Evolutionary conservation across 371 early-diverging fungal genomes (phyloP).

Genomic region (Synchytrium microbalum): DNA sequence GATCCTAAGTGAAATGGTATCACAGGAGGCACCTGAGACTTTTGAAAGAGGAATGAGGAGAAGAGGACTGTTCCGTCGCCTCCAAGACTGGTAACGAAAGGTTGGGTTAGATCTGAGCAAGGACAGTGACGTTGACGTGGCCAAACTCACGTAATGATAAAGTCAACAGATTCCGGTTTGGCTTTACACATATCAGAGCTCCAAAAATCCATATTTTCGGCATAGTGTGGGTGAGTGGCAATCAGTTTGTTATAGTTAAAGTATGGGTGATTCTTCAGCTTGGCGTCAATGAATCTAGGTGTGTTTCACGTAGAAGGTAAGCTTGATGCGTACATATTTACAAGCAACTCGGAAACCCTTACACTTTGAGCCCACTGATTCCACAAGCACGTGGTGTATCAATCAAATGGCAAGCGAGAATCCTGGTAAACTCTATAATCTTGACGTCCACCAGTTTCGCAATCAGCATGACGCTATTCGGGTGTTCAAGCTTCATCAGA

Average conservation of each 20-base stretch:
- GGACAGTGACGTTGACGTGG: neutral
- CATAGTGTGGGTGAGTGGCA: slow-evolving; percentile 17
- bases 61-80: slow-evolving; percentile 7
- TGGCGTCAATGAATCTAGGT: slow-evolving; percentile 22
- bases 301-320: too few relatives aligned
- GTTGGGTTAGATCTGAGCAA: neutral
- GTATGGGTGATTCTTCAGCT: slow-evolving; percentile 17
- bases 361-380: neutral
- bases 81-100: slow-evolving; percentile 15
- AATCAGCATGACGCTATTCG: slow-evolving; percentile 26
- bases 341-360: neutral
- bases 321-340: neutral
- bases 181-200: slow-evolving; percentile 15
- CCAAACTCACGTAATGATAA: neutral
- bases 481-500: slow-evolving; percentile 21
- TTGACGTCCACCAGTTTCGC: slow-evolving; percentile 19
- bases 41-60: slow-evolving; percentile 80
- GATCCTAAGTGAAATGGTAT: slow-evolving; percentile 76
- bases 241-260: slow-evolving; percentile 17
- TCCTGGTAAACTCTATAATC: slow-evolving; percentile 22
- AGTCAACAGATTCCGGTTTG: neutral
- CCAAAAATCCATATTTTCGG: slow-evolving; percentile 12
- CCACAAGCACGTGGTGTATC: slow-evolving; percentile 17
- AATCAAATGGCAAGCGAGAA: slow-evolving; percentile 21
- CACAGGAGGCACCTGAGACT: slow-evolving; percentile 68